Percentiles rank a stretch among this genome's conserved stretches.
These are phyloP conservation scores for Xylariaceae sp. DNA, from an alignment of 2,329 filamentous ascomycete genomes.

Conservation along the genomic window DNA sequence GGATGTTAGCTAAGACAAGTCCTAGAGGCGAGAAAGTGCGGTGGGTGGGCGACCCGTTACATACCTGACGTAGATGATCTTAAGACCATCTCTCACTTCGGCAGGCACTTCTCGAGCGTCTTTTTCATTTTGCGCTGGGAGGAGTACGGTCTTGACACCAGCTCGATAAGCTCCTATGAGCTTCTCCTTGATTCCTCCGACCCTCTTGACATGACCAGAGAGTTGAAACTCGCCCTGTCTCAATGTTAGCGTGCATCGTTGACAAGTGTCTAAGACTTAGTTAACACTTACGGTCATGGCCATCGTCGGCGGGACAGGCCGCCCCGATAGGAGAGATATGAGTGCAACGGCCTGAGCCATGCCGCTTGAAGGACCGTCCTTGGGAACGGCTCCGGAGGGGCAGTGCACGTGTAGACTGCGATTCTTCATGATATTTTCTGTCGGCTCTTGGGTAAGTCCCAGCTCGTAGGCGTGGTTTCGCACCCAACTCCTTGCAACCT, in stretches of 20 bases:
- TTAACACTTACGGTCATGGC: slow-evolving; percentile 80
- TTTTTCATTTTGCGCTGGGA: slow-evolving; percentile 88
- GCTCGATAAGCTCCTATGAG: slow-evolving; percentile 91
- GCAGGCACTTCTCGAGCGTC: slow-evolving; percentile 88
- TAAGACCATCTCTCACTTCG: slow-evolving; percentile 84
- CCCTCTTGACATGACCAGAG: slow-evolving; percentile 87
- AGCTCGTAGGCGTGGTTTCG: slow-evolving; percentile 94
- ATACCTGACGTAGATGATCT: slow-evolving; percentile 89
- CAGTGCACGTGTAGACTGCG: slow-evolving; percentile 96
- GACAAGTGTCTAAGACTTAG: slow-evolving; percentile 21
- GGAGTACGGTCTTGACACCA: slow-evolving; percentile 90
- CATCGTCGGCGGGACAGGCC: slow-evolving; percentile 85
- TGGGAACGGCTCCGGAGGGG: slow-evolving; percentile 91
- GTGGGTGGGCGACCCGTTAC: slow-evolving; percentile 39
- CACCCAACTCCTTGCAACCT: slow-evolving; percentile 96
- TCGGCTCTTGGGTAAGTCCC: slow-evolving; percentile 78
- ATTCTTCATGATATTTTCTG: slow-evolving; percentile 94
- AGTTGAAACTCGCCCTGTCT: slow-evolving; percentile 73
- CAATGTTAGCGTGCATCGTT: slow-evolving; percentile 30
- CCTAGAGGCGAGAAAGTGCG: slow-evolving; percentile 11
- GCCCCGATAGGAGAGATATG: slow-evolving; percentile 86
- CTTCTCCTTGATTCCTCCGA: slow-evolving; percentile 98
- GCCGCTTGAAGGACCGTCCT: slow-evolving; percentile 86
- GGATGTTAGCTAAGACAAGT: slow-evolving; percentile 25
- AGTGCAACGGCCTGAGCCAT: slow-evolving; percentile 93